Evolutionary conservation across 257 asterid species (phyloP).

Genomic region (Primulina tabacum): DNA sequence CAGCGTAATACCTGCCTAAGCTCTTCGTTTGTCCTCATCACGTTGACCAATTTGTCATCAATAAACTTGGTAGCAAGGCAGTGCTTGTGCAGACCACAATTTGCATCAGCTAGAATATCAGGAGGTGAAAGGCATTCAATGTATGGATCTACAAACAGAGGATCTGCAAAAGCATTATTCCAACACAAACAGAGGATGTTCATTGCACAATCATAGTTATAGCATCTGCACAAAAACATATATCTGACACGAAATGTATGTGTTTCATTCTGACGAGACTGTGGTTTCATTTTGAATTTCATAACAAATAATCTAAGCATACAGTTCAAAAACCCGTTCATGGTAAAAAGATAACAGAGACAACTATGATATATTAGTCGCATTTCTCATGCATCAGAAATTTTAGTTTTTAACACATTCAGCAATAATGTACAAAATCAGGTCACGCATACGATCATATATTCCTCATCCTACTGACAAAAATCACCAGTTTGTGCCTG

Average conservation of each 20-base stretch:
- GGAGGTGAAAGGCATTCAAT: constrained; percentile 61
- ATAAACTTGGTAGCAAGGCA: constrained; percentile 75
- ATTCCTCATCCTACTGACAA: no score
- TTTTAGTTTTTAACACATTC: no score
- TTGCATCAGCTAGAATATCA: constrained; percentile 30
- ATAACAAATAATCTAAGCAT: no score
- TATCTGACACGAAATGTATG: background rate
- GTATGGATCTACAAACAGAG: constrained; percentile 72
- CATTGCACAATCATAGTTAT: background rate
- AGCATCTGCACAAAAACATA: background rate
- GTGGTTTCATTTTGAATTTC: no score
- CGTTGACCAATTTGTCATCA: constrained; percentile 58
- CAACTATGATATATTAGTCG: no score
- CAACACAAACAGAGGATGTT: background rate
- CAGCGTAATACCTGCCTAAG: constrained; percentile 57
- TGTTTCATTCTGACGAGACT: no score
- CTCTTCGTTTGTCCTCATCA: constrained; percentile 44
- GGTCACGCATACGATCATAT: no score
- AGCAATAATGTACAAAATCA: no score
- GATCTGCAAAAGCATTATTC: constrained; percentile 45
- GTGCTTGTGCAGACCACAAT: constrained; percentile 42
- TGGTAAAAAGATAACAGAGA: no score
- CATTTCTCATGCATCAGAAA: no score
- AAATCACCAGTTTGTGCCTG: no score
- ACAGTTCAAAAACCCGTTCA: no score